Evolutionary conservation across 106 monocot species (phyloP).

Genomic region (Phalaenopsis equestris): DNA sequence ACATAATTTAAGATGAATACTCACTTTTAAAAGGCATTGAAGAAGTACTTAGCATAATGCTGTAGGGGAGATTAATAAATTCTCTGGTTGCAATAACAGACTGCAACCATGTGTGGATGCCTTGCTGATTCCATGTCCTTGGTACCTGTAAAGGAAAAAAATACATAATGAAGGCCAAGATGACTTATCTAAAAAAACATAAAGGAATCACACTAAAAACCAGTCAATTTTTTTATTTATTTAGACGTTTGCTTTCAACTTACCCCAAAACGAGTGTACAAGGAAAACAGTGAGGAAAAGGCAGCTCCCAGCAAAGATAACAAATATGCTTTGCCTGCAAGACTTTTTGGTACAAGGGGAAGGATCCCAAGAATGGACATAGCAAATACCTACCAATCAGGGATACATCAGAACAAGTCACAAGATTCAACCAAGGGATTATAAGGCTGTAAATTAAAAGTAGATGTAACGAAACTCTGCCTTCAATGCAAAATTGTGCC

Average conservation of each 20-base stretch:
- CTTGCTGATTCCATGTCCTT: constrained; percentile 61
- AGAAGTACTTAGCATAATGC: constrained; percentile 62
- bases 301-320: constrained; percentile 68
- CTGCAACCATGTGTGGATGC: constrained; percentile 65
- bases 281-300: constrained; percentile 55
- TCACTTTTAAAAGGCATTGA: constrained; percentile 65
- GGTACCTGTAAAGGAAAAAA: constrained; percentile 51
- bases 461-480: not conserved
- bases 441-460: not conserved
- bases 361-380: constrained; percentile 53
- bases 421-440: not conserved
- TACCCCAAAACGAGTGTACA: constrained; percentile 69
- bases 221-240: not conserved
- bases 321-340: constrained; percentile 47
- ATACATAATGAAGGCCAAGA: not conserved
- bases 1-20: constrained; percentile 10
- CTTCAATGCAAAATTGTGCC: not conserved
- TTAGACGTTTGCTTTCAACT: not conserved
- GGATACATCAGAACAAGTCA: not conserved
- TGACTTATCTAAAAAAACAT: not conserved
- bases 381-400: constrained; percentile 40
- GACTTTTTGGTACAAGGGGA: constrained; percentile 47
- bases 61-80: constrained; percentile 64
- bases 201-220: not conserved
- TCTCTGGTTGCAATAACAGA: constrained; percentile 62